A percentile compares a stretch with the other conserved stretches of the same genome.
phyloP scores from a whole-genome alignment of 2,329 filamentous ascomycete species.

The Colletotrichum sp. region DNA sequence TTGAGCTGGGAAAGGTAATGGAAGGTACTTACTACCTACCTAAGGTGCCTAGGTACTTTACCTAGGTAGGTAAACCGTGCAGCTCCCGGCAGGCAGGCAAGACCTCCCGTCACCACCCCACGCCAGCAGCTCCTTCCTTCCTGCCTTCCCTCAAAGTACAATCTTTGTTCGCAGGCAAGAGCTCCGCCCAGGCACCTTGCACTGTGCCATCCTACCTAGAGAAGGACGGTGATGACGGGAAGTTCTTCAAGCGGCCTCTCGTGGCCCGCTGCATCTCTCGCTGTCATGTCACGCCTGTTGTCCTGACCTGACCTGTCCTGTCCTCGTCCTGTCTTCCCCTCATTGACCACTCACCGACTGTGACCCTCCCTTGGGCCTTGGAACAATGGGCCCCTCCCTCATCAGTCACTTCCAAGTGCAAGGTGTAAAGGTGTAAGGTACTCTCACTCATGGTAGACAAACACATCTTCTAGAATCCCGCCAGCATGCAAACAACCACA shows the following conservation, averaged over 20 bases:
- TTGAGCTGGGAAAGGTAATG: neutral
- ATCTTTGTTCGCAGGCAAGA: no score
- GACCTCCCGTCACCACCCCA: neutral
- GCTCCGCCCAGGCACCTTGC: neutral
- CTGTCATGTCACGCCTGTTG: neutral
- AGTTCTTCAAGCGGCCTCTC: neutral
- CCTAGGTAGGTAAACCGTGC: neutral
- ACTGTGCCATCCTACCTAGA: neutral
- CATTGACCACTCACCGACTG: neutral
- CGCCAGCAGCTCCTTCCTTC: neutral
- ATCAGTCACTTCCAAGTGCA: neutral
- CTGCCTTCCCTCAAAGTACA: neutral
- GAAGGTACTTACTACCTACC: neutral
- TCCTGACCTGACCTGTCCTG: neutral
- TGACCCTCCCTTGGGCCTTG: neutral
- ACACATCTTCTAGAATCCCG: neutral
- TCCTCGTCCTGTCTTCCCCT: neutral
- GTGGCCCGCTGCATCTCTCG: conserved; percentile 13
- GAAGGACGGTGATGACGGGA: neutral
- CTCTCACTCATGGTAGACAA: neutral
- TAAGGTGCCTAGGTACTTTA: neutral
- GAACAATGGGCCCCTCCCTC: neutral
- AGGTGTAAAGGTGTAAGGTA: neutral
- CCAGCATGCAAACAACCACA: neutral
- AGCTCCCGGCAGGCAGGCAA: neutral